Evolutionary conservation across 129 eudicot species (phyloP), one percentile per base, ranked within the genome.

Genomic region (Cynara cardunculus): DNA sequence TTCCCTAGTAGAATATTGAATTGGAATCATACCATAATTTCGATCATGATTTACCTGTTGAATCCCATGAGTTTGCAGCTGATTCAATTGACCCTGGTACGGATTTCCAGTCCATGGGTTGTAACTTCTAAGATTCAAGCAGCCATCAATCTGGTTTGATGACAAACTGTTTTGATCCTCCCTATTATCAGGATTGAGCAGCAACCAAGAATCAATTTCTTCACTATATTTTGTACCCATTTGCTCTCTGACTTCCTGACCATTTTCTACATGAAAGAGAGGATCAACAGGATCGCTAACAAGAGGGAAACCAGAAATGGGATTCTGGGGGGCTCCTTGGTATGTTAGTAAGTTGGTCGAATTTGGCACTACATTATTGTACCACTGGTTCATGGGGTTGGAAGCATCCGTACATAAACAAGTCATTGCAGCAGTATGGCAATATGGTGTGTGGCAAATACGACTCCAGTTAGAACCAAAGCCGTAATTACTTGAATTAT

Each of bases 131-230:
- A 69, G 75, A 31, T 72, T 72, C 53, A 72, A 35, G 25, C 19
- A 72, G 16, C 16, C 44, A 28, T 70, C 44, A 70, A 27, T 11
- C 74, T 72, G n/a, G 49, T 72, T 21, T 31, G 53, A 32, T 31
- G 49, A 72, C 21, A 31, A 72, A 25, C 30, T 9, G 61, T 27
- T 81, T 81, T 27, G 75, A 65, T 66, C 74, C 25, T 79, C 71
- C 21, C 34, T 27, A 34, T 25, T 68, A 61, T n/a, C 71, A 64
- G 86, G 84, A 79, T 79, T 67, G 13, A 28, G 76, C 34, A 73
- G 66, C 76, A 84, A 76, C 83, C 76, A 78, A 64, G 87, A 64
- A 73, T 84, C 76, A 25, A 25, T 32, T 79, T 78, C 80, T 13
- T 70, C 74, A 18, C 41, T 37, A 70, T 27, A 31, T 59, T 74